phyloP scores from a whole-genome alignment of 192 early-diverging fungal genomes.

The Dissophora globulifera region DNA sequence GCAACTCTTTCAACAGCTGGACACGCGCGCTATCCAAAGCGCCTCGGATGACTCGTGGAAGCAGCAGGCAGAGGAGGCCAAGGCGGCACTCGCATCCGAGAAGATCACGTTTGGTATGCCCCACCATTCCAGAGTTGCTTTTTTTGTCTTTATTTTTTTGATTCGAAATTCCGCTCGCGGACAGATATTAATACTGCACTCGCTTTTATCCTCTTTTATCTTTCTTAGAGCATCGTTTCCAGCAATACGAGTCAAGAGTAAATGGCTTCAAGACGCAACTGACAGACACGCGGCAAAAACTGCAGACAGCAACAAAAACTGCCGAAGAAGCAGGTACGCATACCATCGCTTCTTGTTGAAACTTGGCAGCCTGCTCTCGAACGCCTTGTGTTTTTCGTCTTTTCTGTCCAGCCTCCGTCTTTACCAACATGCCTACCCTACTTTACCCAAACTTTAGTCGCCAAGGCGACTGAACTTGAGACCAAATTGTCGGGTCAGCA shows the following conservation, averaged over 20 bases:
- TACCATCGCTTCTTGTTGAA: too few relatives aligned
- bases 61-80: slow-evolving; percentile 34
- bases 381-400: neutral
- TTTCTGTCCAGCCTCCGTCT: too few relatives aligned
- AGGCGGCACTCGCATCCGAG: slow-evolving; percentile 31
- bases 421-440: too few relatives aligned
- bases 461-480: slow-evolving; percentile 31
- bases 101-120: slow-evolving; percentile 41
- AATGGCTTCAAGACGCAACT: slow-evolving; percentile 29
- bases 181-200: too few relatives aligned
- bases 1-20: slow-evolving; percentile 25
- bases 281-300: slow-evolving; percentile 17
- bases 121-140: neutral
- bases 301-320: slow-evolving; percentile 12
- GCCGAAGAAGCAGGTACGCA: slow-evolving; percentile 32
- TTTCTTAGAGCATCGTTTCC: slow-evolving; percentile 42
- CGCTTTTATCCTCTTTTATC: too few relatives aligned
- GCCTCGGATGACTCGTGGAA: slow-evolving; percentile 26
- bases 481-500: slow-evolving; percentile 19
- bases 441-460: too few relatives aligned
- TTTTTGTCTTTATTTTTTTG: neutral
- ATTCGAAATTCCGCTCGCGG: too few relatives aligned
- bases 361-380: too few relatives aligned
- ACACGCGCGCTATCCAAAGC: slow-evolving; percentile 21
- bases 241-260: slow-evolving; percentile 27